Conservation (phyloP, 2,329 filamentous ascomycete species). For the Aspergillus viridinutans region DNA sequence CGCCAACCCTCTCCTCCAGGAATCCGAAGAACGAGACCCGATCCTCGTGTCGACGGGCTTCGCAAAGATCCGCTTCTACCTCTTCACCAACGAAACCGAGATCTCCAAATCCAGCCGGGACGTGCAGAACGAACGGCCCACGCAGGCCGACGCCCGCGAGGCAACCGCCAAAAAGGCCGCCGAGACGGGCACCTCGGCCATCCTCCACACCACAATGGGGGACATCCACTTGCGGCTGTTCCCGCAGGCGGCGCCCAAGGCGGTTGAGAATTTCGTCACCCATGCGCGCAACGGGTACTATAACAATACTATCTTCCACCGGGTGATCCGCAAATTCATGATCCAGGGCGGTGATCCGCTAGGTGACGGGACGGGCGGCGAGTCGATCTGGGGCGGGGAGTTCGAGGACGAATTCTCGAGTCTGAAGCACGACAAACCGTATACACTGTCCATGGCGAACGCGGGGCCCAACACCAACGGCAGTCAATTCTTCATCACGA, state of each 20-base stretch:
- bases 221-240: constrained; percentile 93
- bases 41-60: constrained; percentile 81
- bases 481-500: constrained; percentile 97
- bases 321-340: constrained; percentile 98
- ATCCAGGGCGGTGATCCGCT: constrained; percentile 81
- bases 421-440: constrained; percentile 90
- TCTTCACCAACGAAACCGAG: constrained; percentile 89
- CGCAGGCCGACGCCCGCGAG: constrained; percentile 51
- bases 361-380: constrained; percentile 83
- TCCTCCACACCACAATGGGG: constrained; percentile 87
- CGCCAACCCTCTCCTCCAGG: constrained; percentile 84
- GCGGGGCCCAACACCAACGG: constrained; percentile 93
- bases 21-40: constrained; percentile 85
- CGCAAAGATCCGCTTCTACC: constrained; percentile 90
- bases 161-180: constrained; percentile 55
- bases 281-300: constrained; percentile 90
- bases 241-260: constrained; percentile 85
- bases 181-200: constrained; percentile 72
- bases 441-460: constrained; percentile 97
- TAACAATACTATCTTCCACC: constrained; percentile 96
- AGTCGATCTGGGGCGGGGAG: constrained; percentile 87
- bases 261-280: constrained; percentile 96
- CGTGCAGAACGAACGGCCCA: constrained; percentile 91
- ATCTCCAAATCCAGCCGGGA: constrained; percentile 81
- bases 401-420: constrained; percentile 93